These are phyloP conservation scores for Beauveria scarabaeidicola DNA, from an alignment of 2,329 filamentous ascomycete genomes.

Conservation along the genomic window DNA sequence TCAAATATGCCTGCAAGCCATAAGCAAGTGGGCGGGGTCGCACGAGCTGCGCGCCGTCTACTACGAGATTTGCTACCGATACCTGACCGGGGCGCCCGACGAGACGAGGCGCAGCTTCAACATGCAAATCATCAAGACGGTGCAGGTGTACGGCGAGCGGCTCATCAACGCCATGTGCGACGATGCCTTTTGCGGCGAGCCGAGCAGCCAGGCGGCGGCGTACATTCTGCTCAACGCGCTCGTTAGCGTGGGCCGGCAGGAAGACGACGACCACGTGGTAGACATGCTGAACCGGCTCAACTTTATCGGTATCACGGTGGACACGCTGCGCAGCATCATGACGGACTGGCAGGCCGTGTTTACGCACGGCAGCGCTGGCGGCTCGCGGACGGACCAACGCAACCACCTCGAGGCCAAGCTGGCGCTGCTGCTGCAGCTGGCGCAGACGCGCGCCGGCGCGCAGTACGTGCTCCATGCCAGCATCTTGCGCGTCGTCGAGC, in stretches of 20 bases:
- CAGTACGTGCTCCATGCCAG: conserved; percentile 82
- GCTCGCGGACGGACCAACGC: conserved; percentile 28
- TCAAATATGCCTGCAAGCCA: conserved; percentile 72
- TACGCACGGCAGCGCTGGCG: conserved; percentile 21
- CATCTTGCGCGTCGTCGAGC: conserved; percentile 71
- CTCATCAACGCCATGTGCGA: conserved; percentile 84
- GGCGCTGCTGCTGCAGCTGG: conserved; percentile 73
- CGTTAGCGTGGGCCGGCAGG: conserved; percentile 62
- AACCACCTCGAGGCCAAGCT: conserved; percentile 62
- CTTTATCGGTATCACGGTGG: conserved; percentile 82
- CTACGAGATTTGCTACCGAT: conserved; percentile 86
- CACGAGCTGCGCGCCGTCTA: conserved; percentile 71
- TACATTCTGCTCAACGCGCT: conserved; percentile 75
- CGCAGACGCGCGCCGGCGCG: conserved; percentile 76
- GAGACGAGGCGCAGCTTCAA: conserved; percentile 39
- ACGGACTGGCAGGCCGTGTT: conserved; percentile 57
- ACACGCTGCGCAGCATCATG: conserved; percentile 72
- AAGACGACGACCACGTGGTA: conserved; percentile 66
- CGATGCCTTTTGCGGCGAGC: conserved; percentile 79
- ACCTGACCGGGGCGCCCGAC: conserved; percentile 62
- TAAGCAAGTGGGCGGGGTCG: conserved; percentile 63
- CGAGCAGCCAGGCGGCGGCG: conserved; percentile 74
- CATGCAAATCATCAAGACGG: conserved; percentile 62
- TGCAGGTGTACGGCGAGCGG: conserved; percentile 60
- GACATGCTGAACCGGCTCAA: conserved; percentile 78